Percentiles rank a stretch among this genome's conserved stretches.
Conservation (phyloP, 805 yeast genomes). For the Spathaspora sp. region DNA sequence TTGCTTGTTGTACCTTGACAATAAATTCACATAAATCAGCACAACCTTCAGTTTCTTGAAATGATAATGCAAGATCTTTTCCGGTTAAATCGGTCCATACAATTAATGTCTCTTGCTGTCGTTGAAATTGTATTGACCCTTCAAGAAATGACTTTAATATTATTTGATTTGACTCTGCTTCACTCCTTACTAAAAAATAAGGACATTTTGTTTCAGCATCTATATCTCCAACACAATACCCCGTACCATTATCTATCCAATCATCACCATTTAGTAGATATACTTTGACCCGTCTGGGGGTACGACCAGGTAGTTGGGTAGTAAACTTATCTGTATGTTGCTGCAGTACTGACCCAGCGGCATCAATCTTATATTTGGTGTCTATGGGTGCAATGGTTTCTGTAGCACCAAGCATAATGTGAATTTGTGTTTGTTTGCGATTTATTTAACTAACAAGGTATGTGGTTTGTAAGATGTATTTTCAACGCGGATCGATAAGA, state of each 20-base stretch:
- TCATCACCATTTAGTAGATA: conserved; percentile 75
- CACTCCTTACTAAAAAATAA: conserved; percentile 69
- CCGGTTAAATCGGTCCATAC: conserved; percentile 86
- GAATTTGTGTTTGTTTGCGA: no score
- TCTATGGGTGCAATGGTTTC: background rate
- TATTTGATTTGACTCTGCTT: conserved; percentile 53
- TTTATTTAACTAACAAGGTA: no score
- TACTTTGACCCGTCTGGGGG: conserved; percentile 84
- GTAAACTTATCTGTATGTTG: background rate
- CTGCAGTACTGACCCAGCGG: background rate
- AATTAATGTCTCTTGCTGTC: conserved; percentile 90
- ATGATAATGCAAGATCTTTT: conserved; percentile 80
- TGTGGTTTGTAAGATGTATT: background rate
- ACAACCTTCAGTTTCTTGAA: conserved; percentile 91
- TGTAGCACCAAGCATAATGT: background rate
- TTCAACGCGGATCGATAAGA: background rate
- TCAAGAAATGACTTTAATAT: conserved; percentile 64
- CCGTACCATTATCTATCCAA: conserved; percentile 94
- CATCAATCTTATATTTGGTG: background rate
- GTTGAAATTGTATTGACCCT: conserved; percentile 78
- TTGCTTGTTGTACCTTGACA: conserved; percentile 57
- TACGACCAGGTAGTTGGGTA: conserved; percentile 4
- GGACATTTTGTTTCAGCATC: conserved; percentile 40
- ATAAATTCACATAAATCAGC: conserved; percentile 78
- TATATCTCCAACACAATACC: conserved; percentile 76